Base-by-base conservation (phyloP, 768 basidiomycete species). In the Crepidotus variabilis region DNA sequence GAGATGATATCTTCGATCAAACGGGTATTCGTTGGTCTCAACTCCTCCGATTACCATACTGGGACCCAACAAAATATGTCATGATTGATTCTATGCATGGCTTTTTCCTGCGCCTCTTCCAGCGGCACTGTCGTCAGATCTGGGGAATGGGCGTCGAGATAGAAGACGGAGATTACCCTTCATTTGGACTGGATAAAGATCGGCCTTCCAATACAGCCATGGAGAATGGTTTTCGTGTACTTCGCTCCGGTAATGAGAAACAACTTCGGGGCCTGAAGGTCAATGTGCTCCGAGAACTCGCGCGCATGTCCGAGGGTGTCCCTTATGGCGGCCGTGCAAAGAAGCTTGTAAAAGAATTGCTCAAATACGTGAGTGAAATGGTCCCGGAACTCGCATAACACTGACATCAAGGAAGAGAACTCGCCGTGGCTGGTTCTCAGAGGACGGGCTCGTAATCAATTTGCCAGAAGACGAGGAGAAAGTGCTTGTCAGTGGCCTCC, bases 41-140 rank as follows among this genome's bases (percentile, higher is more conserved):
- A 18, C 45, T 57, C n/a, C 45, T 57, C 13, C 50, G 56, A 20
- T 24, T 57, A 4, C 36, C 34, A 24, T 57, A 57, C 39, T 57
- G 56, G 56, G 56, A 57, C 16, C 56, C 56, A 2, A 63, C 63
- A 2, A 34, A n/a, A 3, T 69, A 61, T 22, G 48, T 48, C 7
- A 23, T 54, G 8, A 54, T 54, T 23, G 53, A 54, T 46, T 47
- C 53, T 14, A 54, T 54, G 53, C 50, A 57, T 22, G 45, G 43
- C 6, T 52, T 57, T 20, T 57, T 43, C 28, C 50, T 57, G 2
- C 50, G 51, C 45, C 50, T 57, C 24, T 50, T 68, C 21, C 55
- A 63, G 28, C 58, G 60, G n/a, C 70, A 71, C 46, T 60, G 57
- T 46, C 53, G 63, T 2, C 55, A 65, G 10, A 45, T 68, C 13